A percentile compares a stretch with the other conserved stretches of the same genome.
Evolutionary conservation across 1,284 basidiomycete species (phyloP).

Genomic region (Neonothopanus nambi): DNA sequence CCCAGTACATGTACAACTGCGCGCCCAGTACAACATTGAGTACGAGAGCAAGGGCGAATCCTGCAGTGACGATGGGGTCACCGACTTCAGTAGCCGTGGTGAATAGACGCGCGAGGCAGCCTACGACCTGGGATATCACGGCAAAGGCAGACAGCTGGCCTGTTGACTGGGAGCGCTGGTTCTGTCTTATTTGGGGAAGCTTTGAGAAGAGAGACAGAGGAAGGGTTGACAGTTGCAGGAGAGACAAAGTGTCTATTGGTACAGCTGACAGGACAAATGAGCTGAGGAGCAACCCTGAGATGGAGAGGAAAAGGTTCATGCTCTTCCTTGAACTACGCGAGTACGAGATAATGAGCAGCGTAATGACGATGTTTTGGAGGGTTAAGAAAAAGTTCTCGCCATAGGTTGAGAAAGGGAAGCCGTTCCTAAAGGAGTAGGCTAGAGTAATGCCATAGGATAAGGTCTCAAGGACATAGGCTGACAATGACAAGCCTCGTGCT

Average conservation of each 20-base stretch:
- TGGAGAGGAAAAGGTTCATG: background rate
- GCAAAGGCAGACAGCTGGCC: slow-evolving; percentile 91
- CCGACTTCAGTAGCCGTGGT: slow-evolving; percentile 87
- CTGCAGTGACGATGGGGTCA: slow-evolving; percentile 76
- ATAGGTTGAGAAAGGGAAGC: slow-evolving; percentile 93
- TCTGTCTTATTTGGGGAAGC: slow-evolving; percentile 84
- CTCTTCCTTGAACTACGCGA: slow-evolving; percentile 29
- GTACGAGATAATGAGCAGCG: slow-evolving; percentile 76
- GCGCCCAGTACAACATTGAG: slow-evolving; percentile 79
- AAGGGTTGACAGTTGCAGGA: slow-evolving; percentile 78
- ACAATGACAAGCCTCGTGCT: slow-evolving; percentile 81
- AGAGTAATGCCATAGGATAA: slow-evolving; percentile 85
- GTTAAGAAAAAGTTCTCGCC: slow-evolving; percentile 92
- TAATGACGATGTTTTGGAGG: slow-evolving; percentile 81
- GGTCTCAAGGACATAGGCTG: slow-evolving; percentile 84
- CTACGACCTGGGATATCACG: slow-evolving; percentile 79
- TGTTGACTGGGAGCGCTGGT: slow-evolving; percentile 72
- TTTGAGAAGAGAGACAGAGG: slow-evolving; percentile 86
- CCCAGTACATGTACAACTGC: slow-evolving; percentile 87
- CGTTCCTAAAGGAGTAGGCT: slow-evolving; percentile 81
- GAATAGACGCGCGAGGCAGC: slow-evolving; percentile 87
- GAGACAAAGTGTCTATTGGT: slow-evolving; percentile 54
- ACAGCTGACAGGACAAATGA: slow-evolving; percentile 47
- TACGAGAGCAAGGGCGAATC: slow-evolving; percentile 77
- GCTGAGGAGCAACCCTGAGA: slow-evolving; percentile 1